phyloP scores from a whole-genome alignment of 2,329 filamentous ascomycete species.

The Colletotrichum sp. region DNA sequence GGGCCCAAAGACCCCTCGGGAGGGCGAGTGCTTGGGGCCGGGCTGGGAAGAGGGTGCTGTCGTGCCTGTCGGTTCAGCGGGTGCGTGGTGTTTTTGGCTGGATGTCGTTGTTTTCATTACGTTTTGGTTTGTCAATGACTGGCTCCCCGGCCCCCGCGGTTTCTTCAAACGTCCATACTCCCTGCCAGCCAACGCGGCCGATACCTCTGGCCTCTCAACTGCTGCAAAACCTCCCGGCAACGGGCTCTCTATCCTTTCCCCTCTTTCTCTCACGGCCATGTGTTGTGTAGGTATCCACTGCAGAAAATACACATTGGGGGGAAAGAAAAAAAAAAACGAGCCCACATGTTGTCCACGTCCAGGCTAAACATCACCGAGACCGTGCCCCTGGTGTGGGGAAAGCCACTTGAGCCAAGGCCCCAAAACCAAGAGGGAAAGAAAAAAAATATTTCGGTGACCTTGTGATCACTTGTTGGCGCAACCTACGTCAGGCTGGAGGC shows the following conservation, averaged over 20 bases:
- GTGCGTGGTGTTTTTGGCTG: constrained; percentile 16
- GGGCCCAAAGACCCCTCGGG: neutral
- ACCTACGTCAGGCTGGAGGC: neutral
- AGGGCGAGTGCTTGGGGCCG: neutral
- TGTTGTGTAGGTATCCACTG: neutral
- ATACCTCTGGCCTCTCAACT: neutral
- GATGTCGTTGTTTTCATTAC: constrained; percentile 24
- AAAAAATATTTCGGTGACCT: constrained; percentile 21
- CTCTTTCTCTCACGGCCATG: neutral
- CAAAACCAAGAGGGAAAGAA: neutral
- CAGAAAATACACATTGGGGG: neutral
- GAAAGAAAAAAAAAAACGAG: neutral
- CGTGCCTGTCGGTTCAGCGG: neutral
- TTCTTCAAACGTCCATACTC: neutral
- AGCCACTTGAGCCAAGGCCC: neutral
- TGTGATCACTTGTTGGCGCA: constrained; percentile 22
- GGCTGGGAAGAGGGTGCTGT: neutral
- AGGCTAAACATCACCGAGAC: neutral
- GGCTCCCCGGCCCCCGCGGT: neutral
- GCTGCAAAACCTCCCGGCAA: neutral
- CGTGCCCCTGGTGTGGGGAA: constrained; percentile 10
- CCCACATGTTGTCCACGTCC: neutral
- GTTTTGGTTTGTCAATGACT: constrained; percentile 21
- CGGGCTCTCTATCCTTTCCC: neutral
- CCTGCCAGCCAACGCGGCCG: neutral